Conservation (phyloP, 495 filamentous ascomycete genomes). For the Aspergillus cristatus region DNA sequence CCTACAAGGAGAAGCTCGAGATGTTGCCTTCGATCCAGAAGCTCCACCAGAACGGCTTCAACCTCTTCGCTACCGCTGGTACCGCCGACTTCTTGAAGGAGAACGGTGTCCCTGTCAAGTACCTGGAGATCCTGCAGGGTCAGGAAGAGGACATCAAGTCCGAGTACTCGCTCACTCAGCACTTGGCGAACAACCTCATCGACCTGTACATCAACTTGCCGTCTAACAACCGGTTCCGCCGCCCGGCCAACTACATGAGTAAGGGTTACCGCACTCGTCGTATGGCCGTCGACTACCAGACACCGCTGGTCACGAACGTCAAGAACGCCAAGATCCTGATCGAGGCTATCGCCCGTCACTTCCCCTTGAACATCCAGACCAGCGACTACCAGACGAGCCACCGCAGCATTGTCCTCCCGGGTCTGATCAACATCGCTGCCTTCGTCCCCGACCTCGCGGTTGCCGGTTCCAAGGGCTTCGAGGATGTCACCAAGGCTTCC, state of each 20-base stretch:
- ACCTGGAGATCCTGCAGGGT: conserved; percentile 71
- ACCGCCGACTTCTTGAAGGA: conserved; percentile 93
- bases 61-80: conserved; percentile 89
- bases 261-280: conserved; percentile 90
- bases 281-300: conserved; percentile 98
- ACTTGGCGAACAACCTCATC: conserved; percentile 92
- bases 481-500: conserved; percentile 62
- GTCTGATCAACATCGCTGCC: conserved; percentile 69
- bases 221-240: conserved; percentile 90
- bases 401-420: conserved; percentile 64
- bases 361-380: conserved; percentile 67
- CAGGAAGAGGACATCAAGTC: conserved; percentile 74
- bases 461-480: conserved; percentile 57
- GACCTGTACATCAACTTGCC: conserved; percentile 98
- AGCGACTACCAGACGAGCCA: conserved; percentile 87
- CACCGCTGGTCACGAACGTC: conserved; percentile 93
- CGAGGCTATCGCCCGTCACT: conserved; percentile 85
- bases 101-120: conserved; percentile 82
- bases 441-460: conserved; percentile 68
- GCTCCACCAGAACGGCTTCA: conserved; percentile 81
- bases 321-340: conserved; percentile 98
- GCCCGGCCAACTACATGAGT: conserved; percentile 96
- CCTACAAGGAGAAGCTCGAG: conserved; percentile 95
- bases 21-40: conserved; percentile 88
- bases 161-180: conserved; percentile 91